Conservation (phyloP, 2,329 filamentous ascomycete species). For the Nakataea oryzae region DNA sequence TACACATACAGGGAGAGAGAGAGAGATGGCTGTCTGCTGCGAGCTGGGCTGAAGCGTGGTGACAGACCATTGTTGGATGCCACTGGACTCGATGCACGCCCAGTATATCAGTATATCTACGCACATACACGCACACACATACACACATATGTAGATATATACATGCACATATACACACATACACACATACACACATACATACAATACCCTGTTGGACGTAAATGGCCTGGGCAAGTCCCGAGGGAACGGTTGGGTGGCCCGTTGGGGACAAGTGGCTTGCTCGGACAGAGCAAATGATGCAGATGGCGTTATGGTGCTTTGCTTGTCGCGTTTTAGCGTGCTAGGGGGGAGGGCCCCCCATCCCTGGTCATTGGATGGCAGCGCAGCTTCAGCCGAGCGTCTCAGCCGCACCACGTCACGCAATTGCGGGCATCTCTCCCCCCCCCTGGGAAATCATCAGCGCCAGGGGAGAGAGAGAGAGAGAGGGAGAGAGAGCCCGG, state of each 20-base stretch:
- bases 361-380: background rate
- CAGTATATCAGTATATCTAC: no score
- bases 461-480: no score
- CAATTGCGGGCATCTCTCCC: background rate
- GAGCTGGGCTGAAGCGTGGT: background rate
- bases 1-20: background rate
- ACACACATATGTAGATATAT: background rate
- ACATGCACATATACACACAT: background rate
- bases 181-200: background rate
- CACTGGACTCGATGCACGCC: background rate
- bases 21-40: background rate
- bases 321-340: background rate
- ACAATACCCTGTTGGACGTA: no score
- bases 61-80: background rate
- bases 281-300: background rate
- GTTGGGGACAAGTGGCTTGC: background rate
- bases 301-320: background rate
- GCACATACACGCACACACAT: background rate
- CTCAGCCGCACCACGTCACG: background rate
- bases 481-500: no score
- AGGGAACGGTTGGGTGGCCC: background rate
- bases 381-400: background rate
- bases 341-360: no score
- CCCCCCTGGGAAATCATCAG: background rate
- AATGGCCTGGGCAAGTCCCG: background rate